phyloP scores from a whole-genome alignment of 768 basidiomycete species.

The Mycena galopus region DNA sequence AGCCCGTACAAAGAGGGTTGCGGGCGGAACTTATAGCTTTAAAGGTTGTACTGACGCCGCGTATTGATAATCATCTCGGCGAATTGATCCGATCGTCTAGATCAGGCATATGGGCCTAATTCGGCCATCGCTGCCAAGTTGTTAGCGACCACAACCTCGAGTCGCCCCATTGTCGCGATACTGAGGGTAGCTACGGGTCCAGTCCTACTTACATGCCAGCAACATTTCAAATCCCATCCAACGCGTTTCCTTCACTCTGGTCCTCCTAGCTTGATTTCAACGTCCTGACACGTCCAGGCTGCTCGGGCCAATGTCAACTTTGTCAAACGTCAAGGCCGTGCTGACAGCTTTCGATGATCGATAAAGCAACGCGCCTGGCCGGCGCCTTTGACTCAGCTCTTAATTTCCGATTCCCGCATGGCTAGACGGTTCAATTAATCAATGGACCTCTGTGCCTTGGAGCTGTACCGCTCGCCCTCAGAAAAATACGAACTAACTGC shows the following conservation, averaged over 20 bases:
- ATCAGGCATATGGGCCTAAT: not conserved
- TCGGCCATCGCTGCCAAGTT: not conserved
- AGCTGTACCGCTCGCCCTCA: not conserved
- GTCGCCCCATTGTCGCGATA: no score
- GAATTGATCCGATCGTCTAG: not conserved
- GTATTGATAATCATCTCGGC: not conserved
- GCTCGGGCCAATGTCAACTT: not conserved
- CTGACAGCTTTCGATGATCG: slow-evolving; percentile 10
- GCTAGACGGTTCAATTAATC: not conserved
- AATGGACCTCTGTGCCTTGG: not conserved
- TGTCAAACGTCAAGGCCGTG: not conserved
- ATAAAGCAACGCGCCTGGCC: not conserved
- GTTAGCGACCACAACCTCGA: no score
- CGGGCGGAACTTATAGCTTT: no score
- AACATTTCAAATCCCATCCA: no score
- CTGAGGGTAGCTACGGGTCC: no score
- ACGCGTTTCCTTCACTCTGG: no score
- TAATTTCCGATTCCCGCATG: not conserved
- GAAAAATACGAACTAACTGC: not conserved
- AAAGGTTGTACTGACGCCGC: no score
- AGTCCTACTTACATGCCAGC: no score
- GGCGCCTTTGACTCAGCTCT: not conserved
- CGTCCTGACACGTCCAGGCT: no score
- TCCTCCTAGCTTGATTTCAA: no score
- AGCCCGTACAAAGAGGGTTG: no score